These are phyloP conservation scores for Jaapia argillacea DNA, from an alignment of 768 basidiomycete genomes.

Conservation along the genomic window DNA sequence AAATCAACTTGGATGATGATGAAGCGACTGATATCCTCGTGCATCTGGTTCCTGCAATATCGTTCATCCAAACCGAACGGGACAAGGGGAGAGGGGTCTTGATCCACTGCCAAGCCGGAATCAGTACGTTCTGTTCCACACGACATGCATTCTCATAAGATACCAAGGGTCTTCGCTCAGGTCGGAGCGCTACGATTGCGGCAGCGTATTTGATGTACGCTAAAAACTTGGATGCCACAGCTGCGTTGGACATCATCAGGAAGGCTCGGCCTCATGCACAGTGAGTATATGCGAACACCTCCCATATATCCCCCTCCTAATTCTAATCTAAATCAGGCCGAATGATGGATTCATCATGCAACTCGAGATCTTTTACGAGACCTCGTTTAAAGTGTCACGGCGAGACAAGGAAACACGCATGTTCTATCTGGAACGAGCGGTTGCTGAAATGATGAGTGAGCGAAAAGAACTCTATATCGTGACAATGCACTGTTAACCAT, in stretches of 20 bases:
- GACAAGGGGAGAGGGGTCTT: constrained; percentile 69
- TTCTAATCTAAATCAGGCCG: constrained; percentile 40
- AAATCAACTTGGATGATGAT: constrained; percentile 71
- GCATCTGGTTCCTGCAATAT: constrained; percentile 70
- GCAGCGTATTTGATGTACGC: constrained; percentile 86
- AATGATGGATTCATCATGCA: constrained; percentile 77
- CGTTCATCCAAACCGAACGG: constrained; percentile 75
- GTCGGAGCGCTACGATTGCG: constrained; percentile 77
- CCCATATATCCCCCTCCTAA: constrained; percentile 1
- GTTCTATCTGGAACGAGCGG: constrained; percentile 75
- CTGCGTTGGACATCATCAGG: constrained; percentile 62
- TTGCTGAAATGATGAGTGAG: constrained; percentile 73
- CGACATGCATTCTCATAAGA: neutral
- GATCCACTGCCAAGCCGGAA: constrained; percentile 86
- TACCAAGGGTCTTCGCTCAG: constrained; percentile 29
- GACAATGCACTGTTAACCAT: too few species aligned
- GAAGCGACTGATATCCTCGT: constrained; percentile 69
- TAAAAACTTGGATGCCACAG: constrained; percentile 39
- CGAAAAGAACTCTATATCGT: too few species aligned
- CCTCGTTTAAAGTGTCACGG: constrained; percentile 56
- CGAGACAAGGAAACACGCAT: constrained; percentile 63
- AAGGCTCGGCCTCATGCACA: constrained; percentile 57
- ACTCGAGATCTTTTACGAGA: constrained; percentile 69
- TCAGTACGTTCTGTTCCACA: constrained; percentile 59
- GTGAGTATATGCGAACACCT: too few species aligned